Conservation (phyloP, 768 basidiomycete species). For the Candolleomyces eurysporus region DNA sequence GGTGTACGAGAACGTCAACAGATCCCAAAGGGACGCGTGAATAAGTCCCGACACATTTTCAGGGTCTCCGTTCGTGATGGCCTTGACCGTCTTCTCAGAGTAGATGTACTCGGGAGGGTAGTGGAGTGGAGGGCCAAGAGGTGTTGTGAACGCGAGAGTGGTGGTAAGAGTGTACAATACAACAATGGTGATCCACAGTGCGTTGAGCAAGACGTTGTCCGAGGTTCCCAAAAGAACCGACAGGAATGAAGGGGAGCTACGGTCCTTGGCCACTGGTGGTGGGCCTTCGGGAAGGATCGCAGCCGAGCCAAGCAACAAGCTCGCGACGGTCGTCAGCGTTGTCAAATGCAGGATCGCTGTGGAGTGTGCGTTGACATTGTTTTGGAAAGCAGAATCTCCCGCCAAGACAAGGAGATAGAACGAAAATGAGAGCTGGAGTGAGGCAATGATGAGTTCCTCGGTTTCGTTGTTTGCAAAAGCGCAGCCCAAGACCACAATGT, state of each 20-base stretch:
- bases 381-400: slow-evolving; percentile 49
- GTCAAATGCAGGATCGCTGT: slow-evolving; percentile 62
- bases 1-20: slow-evolving; percentile 79
- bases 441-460: slow-evolving; percentile 33
- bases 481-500: slow-evolving; percentile 58
- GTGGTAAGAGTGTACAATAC: too few relatives aligned
- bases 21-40: slow-evolving; percentile 55
- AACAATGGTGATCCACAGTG: too few relatives aligned
- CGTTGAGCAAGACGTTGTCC: too few relatives aligned
- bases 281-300: slow-evolving; percentile 56
- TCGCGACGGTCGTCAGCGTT: slow-evolving; percentile 48
- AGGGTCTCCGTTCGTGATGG: too few relatives aligned
- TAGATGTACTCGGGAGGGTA: too few relatives aligned
- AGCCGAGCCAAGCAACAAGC: slow-evolving; percentile 40
- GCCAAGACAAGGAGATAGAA: slow-evolving; percentile 59
- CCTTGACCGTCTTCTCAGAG: too few relatives aligned
- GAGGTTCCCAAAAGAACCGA: too few relatives aligned
- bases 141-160: too few relatives aligned
- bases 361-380: slow-evolving; percentile 38
- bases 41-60: slow-evolving; percentile 68
- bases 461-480: slow-evolving; percentile 33
- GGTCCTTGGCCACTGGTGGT: slow-evolving; percentile 26
- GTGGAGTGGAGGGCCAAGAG: too few relatives aligned
- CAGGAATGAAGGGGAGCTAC: background rate
- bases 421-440: slow-evolving; percentile 51